A percentile compares a stretch with the other conserved stretches of the same genome.
These are phyloP conservation scores for Aspergillus bridgeri DNA, from an alignment of 495 filamentous ascomycete species.

Conservation along the genomic window DNA sequence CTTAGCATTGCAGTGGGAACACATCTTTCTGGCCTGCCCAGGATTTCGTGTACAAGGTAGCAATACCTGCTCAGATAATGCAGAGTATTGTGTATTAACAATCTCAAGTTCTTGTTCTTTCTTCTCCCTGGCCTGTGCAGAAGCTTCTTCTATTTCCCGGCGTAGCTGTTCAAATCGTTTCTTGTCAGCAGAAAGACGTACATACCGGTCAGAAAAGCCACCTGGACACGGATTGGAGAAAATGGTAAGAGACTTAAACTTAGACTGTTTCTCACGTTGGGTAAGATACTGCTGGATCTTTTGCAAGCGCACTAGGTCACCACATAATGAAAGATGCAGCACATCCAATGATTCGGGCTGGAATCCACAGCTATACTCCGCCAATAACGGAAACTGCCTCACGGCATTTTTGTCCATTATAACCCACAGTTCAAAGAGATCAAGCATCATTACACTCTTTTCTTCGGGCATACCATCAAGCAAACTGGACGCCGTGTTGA, in stretches of 20 bases:
- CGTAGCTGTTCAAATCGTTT: conserved; percentile 25
- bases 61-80: conserved; percentile 28
- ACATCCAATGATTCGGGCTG: conserved; percentile 43
- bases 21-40: background rate
- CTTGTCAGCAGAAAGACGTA: conserved; percentile 22
- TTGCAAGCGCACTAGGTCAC: conserved; percentile 40
- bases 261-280: conserved; percentile 16
- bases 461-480: background rate
- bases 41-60: conserved; percentile 27
- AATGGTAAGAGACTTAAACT: conserved; percentile 27
- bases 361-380: conserved; percentile 48
- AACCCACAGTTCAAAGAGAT: background rate
- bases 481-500: background rate
- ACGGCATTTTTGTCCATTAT: background rate
- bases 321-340: conserved; percentile 36
- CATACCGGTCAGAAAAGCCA: conserved; percentile 44
- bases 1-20: background rate
- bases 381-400: conserved; percentile 17
- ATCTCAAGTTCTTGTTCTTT: conserved; percentile 35
- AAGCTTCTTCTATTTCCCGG: conserved; percentile 25
- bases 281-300: conserved; percentile 28
- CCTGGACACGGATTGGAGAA: conserved; percentile 31
- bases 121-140: conserved; percentile 18
- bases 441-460: background rate
- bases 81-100: conserved; percentile 27